Evolutionary conservation across 768 basidiomycete species (phyloP).

Genomic region (Collybia sordida): DNA sequence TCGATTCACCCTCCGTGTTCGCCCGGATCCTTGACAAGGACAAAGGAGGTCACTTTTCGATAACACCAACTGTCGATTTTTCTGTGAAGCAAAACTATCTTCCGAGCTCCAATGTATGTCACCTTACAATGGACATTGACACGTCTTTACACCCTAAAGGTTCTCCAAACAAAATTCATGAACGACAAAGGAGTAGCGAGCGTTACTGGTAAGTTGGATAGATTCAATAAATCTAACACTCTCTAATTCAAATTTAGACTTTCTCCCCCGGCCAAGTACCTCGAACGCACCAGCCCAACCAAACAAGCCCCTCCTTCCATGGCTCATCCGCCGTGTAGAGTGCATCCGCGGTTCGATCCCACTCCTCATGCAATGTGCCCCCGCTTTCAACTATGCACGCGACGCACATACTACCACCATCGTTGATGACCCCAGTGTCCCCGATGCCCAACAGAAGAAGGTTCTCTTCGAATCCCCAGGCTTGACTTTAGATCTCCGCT

Average conservation of each 20-base stretch:
- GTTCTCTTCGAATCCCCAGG: constrained; percentile 60
- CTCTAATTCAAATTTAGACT: constrained; percentile 48
- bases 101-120: constrained; percentile 73
- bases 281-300: constrained; percentile 29
- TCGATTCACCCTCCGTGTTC: constrained; percentile 92
- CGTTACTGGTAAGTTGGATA: constrained; percentile 61
- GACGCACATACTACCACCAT: constrained; percentile 66
- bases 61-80: constrained; percentile 70
- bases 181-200: constrained; percentile 85
- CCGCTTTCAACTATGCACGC: constrained; percentile 95
- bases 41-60: constrained; percentile 92
- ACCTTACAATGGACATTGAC: background rate
- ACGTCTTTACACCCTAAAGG: constrained; percentile 33
- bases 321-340: constrained; percentile 85
- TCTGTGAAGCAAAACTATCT: constrained; percentile 82
- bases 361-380: constrained; percentile 85
- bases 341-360: constrained; percentile 84
- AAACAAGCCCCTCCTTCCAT: constrained; percentile 70
- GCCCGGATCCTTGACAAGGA: constrained; percentile 87
- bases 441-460: constrained; percentile 43
- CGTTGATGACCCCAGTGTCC: constrained; percentile 41
- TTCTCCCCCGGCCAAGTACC: constrained; percentile 66
- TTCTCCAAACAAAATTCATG: constrained; percentile 90
- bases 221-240: background rate
- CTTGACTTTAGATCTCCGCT: constrained; percentile 75